phyloP scores from a whole-genome alignment of 2,329 filamentous ascomycete genomes.

The Aureobasidium sp. region DNA sequence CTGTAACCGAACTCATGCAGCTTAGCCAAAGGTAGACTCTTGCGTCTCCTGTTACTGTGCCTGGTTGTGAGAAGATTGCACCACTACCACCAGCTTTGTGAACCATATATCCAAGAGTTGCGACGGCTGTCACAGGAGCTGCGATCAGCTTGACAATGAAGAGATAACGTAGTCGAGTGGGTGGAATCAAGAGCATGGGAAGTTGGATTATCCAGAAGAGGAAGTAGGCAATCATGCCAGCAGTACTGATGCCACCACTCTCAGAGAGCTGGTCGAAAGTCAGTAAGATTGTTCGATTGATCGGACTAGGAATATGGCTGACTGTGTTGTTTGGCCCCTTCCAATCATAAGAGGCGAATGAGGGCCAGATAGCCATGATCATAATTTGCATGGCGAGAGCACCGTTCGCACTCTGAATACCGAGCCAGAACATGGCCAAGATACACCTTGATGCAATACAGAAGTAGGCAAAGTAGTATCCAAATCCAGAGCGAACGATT shows the following conservation, averaged over 20 bases:
- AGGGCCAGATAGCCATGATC: constrained; percentile 49
- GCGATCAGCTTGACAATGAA: constrained; percentile 38
- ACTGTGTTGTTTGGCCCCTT: constrained; percentile 6
- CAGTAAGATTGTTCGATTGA: constrained; percentile 26
- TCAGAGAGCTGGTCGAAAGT: constrained; percentile 32
- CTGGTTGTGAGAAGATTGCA: constrained; percentile 22
- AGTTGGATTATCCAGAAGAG: constrained; percentile 50
- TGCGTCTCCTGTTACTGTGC: constrained; percentile 19
- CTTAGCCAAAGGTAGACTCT: constrained; percentile 22
- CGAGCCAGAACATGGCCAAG: constrained; percentile 54
- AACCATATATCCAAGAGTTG: constrained; percentile 13
- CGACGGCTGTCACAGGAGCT: constrained; percentile 15
- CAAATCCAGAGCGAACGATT: constrained; percentile 46
- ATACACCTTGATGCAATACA: constrained; percentile 45
- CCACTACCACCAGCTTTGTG: constrained; percentile 22
- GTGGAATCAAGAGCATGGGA: constrained; percentile 47
- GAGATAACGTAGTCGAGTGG: constrained; percentile 44
- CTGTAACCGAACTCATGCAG: constrained; percentile 21
- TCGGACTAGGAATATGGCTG: neutral
- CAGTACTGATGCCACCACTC: constrained; percentile 45
- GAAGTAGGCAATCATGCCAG: constrained; percentile 49
- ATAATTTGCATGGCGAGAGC: constrained; percentile 45
- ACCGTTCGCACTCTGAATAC: constrained; percentile 57
- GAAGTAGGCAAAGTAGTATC: constrained; percentile 49
- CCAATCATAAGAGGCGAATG: constrained; percentile 17